Percentiles rank a stretch among this genome's conserved stretches.
Conservation (phyloP, 345 rosid genomes). For the Ricinus communis region DNA sequence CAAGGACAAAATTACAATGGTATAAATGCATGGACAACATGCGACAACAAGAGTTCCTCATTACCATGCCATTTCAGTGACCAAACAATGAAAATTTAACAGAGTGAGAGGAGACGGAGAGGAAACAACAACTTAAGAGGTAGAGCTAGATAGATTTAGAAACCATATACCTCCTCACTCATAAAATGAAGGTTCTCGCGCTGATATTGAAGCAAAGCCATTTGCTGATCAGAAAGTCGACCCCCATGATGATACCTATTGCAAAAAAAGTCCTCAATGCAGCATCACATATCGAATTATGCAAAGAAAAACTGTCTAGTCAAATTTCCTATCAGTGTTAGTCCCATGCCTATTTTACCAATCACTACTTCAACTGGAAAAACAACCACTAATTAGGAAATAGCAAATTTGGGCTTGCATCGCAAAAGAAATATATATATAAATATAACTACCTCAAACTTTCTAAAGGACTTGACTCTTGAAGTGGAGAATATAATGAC, state of each 20-base stretch:
- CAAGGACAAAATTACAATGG: neutral
- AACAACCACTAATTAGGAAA: conserved; percentile 1
- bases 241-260: conserved; percentile 83
- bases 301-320: neutral
- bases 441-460: conserved; percentile 64
- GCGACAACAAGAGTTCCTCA: conserved; percentile 7
- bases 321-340: neutral
- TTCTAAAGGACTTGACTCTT: conserved; percentile 88
- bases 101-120: neutral
- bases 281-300: neutral
- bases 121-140: neutral
- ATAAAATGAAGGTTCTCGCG: conserved; percentile 96
- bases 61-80: neutral
- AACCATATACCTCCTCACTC: conserved; percentile 74
- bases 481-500: conserved; percentile 93
- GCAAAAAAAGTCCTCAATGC: conserved; percentile 18
- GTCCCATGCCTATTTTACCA: conserved; percentile 6
- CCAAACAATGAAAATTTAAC: neutral
- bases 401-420: neutral
- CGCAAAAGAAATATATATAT: no score
- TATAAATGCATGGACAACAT: conserved; percentile 8
- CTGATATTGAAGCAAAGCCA: conserved; percentile 92
- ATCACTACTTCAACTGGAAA: neutral
- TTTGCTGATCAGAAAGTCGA: conserved; percentile 94
- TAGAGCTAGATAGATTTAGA: neutral